Evolutionary conservation across 495 filamentous ascomycete genomes (phyloP).

Genomic region (Xylaria longipes): DNA sequence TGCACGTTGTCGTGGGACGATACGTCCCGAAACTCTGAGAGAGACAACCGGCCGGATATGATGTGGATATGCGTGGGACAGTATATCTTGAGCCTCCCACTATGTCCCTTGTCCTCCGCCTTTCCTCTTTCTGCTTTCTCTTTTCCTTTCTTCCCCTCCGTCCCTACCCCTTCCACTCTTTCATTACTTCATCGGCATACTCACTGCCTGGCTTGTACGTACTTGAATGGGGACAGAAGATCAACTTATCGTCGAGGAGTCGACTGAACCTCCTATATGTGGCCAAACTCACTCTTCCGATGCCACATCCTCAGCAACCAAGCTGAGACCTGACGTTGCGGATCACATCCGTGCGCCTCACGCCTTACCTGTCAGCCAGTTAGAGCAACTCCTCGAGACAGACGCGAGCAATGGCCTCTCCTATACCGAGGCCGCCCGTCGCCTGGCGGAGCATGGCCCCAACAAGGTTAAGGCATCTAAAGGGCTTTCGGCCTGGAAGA

Average conservation of each 20-base stretch:
- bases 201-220: constrained; percentile 25
- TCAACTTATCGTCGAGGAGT: constrained; percentile 54
- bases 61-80: constrained; percentile 7
- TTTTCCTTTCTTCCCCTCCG: constrained; percentile 25
- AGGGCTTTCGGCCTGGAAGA: constrained; percentile 60
- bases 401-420: constrained; percentile 49
- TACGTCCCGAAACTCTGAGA: constrained; percentile 8
- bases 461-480: constrained; percentile 60
- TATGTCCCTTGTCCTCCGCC: constrained; percentile 18
- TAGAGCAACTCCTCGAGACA: constrained; percentile 35
- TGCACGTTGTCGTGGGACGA: constrained; percentile 24
- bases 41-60: constrained; percentile 8
- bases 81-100: constrained; percentile 27
- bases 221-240: constrained; percentile 58
- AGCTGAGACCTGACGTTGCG: constrained; percentile 21
- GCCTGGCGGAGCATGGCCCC: constrained; percentile 54
- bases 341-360: constrained; percentile 30
- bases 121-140: constrained; percentile 18
- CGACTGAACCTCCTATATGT: constrained; percentile 60
- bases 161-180: constrained; percentile 18
- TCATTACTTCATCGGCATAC: constrained; percentile 18
- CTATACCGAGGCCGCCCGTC: constrained; percentile 47
- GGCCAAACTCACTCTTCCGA: constrained; percentile 37
- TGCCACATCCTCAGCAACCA: constrained; percentile 33
- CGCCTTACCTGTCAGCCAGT: constrained; percentile 30